These are phyloP conservation scores for Thyridium curvatum DNA, from an alignment of 2,329 filamentous ascomycete genomes.

Conservation along the genomic window DNA sequence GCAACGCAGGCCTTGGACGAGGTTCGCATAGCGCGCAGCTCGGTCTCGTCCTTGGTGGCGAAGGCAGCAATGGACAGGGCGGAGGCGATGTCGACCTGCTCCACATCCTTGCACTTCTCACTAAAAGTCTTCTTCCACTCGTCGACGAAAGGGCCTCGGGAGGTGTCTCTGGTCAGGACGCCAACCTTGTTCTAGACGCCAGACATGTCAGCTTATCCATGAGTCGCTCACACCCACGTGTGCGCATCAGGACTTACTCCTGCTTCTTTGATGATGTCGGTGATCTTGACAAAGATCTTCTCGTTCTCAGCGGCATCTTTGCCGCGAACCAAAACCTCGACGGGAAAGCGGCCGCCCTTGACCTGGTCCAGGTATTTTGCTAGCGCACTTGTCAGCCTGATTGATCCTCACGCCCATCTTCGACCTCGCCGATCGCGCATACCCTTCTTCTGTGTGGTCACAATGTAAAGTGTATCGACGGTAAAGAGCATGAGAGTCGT, in stretches of 20 bases:
- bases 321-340: conserved; percentile 85
- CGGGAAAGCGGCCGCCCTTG: conserved; percentile 84
- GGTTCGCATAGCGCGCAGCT: conserved; percentile 89
- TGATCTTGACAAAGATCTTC: conserved; percentile 78
- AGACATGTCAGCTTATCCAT: background rate
- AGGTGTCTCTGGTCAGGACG: conserved; percentile 75
- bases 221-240: too few relatives aligned
- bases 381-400: conserved; percentile 33
- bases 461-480: conserved; percentile 77
- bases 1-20: conserved; percentile 91
- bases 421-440: conserved; percentile 4
- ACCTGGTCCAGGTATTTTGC: conserved; percentile 89
- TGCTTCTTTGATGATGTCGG: conserved; percentile 79
- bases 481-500: conserved; percentile 93
- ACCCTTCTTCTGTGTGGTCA: conserved; percentile 98
- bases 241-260: conserved; percentile 56
- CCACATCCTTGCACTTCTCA: conserved; percentile 75
- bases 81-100: conserved; percentile 78
- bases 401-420: conserved; percentile 6
- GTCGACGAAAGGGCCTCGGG: conserved; percentile 83
- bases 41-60: conserved; percentile 89
- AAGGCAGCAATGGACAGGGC: conserved; percentile 81
- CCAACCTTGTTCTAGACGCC: conserved; percentile 75
- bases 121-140: conserved; percentile 87
- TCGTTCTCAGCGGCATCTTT: conserved; percentile 90